Evolutionary conservation across 345 rosid genomes (phyloP), one percentile per base, ranked within the genome.

Genomic region (Corchorus capsularis): DNA sequence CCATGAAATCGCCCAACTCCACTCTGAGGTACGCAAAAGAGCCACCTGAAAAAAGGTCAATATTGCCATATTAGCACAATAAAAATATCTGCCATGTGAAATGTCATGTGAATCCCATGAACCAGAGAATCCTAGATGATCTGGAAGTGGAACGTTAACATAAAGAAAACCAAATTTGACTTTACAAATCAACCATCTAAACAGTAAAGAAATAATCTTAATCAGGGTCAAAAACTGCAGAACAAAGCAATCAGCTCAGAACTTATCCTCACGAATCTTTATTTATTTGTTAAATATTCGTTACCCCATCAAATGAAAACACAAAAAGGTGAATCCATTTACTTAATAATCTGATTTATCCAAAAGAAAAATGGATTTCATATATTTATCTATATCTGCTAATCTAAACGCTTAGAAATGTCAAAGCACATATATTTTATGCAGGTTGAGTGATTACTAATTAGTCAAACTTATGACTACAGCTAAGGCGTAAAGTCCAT

Each of bases 21-120:
- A 94, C 91, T 78, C 97, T 83, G 22, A 94, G 79, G 83, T 94
- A 94, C 14, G 97, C 98, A 63, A 94, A 94, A 39, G 97, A 94
- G 16, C 97, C 98, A 39, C 98, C 98, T 86, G 82, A 49, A 53
- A 19, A 19, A 62, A 8, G 19, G 43, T 3, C 43, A 39, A 2
- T 67, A 3, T 49, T 27, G 55, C 5, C 35, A 34, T 6, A 63
- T 63, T 15, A 63, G 46, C 46, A 15, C 7, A 27, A 27, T 27
- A 20, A 13, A 32, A 5, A 27, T 22, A 16, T 3, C 43, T 39
- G 43, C 43, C 43, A 39, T 39, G 43, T 39, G 43, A 4, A 1
- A 39, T 39, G 43, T 39, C 43, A 39, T 39, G 5, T 39, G 43
- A 6, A 39, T 39, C 6, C 43, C 6, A 39, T 39, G 6, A 39